A percentile compares a stretch with the other conserved stretches of the same genome.
phyloP scores from a whole-genome alignment of 83 land plant genomes.

The Picea abies region DNA sequence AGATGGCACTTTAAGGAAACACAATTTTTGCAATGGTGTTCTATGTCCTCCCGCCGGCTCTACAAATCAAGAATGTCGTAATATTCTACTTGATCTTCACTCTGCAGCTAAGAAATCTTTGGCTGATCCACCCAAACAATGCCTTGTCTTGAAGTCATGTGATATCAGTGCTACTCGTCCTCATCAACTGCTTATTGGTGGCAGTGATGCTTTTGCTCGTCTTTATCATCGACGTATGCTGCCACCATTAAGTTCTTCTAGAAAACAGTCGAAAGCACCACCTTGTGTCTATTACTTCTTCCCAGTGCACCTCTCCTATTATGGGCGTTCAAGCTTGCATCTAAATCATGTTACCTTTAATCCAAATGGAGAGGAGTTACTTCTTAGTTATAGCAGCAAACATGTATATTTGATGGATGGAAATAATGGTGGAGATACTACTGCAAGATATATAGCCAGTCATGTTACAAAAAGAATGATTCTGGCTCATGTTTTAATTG shows the following conservation, averaged over 20 bases:
- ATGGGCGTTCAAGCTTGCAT: conserved; percentile 81
- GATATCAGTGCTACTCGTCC: conserved; percentile 95
- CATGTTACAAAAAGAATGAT: conserved; percentile 54
- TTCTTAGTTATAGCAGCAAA: conserved; percentile 93
- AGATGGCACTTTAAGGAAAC: conserved; percentile 98
- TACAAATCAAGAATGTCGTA: conserved; percentile 87
- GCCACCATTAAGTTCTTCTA: conserved; percentile 80
- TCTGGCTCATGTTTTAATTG: conserved; percentile 52
- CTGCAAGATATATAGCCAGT: conserved; percentile 60
- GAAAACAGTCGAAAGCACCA: conserved; percentile 66
- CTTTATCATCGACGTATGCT: conserved; percentile 99
- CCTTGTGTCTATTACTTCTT: conserved; percentile 88
- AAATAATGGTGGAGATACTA: conserved; percentile 31
- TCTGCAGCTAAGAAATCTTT: conserved; percentile 87
- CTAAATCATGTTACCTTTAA: conserved; percentile 98
- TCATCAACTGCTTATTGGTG: conserved; percentile 94
- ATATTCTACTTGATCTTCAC: conserved; percentile 90
- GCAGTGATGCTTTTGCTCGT: conserved; percentile 99
- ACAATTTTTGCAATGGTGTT: conserved; percentile 85
- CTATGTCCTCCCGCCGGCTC: conserved; percentile 85
- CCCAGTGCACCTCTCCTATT: conserved; percentile 96
- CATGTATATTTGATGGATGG: conserved; percentile 12
- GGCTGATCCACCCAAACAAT: conserved; percentile 75
- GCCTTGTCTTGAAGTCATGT: conserved; percentile 85
- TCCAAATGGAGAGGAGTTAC: conserved; percentile 92